Evolutionary conservation across 306 rosid genomes (phyloP), one percentile per base, ranked within the genome.

Genomic region (Purshia tridentata): DNA sequence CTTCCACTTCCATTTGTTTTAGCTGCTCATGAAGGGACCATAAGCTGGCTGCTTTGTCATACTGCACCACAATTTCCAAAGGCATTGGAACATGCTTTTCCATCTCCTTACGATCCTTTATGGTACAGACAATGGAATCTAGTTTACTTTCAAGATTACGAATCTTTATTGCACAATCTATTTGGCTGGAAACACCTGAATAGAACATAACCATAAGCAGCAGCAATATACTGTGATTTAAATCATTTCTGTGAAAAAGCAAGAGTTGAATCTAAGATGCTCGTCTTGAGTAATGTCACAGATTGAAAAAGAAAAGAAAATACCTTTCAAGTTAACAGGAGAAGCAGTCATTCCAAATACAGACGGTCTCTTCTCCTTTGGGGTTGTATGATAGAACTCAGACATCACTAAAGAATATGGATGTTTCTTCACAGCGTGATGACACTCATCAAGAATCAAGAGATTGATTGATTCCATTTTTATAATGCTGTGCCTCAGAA

Each of bases 291-390:
- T 20, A 53, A 40, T 53, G 18, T 55, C 55, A 12, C 12, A n/a
- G 14, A 49, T 48, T 29, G 11, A 22, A 11, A 35, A 55, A 69
- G 35, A 23, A 61, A 15, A 75, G n/a, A 79, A 40, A 79, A 40
- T 78, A 94, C 99, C 99, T 82, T 94, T 94, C 67, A 94, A 86
- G 73, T 94, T 94, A 73, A 94, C 99, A 57, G 99, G 99, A 75
- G 97, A 94, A 75, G 99, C 99, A 64, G 99, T 94, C 99, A 94
- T 94, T 83, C 99, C 99, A 84, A 94, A 94, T 53, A 94, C 87
- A 74, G 90, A 70, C 40, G 99, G 99, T 62, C 99, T 89, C 85
- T 84, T 91, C 77, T 91, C 90, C 84, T 87, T 94, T 39, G 92
- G 78, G 22, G 97, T 89, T 60, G 90, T 91, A 84, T 94, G 99